Base-by-base conservation (phyloP, 148 eudicot genomes). In the Spergularia bocconei region DNA sequence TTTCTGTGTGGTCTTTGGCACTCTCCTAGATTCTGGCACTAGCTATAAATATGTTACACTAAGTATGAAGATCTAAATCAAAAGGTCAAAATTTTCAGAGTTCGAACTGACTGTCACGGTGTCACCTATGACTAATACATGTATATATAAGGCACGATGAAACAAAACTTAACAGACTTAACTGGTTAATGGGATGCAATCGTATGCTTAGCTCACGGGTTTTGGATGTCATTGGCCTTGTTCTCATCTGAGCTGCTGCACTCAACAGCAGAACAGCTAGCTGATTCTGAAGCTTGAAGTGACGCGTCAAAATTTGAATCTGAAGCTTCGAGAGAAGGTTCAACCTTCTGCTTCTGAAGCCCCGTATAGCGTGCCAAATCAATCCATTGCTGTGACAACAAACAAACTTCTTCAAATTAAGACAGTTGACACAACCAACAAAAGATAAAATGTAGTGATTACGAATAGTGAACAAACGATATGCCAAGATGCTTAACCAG, bases 321-420 rank as follows among this genome's bases (percentile, higher is more conserved):
- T 55, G 87, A 68, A 80, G 78, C 51, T 77, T 76, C 77, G 48
- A 59, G 25, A n/a, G 81, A 58, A 50, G 77, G 73, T 83, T 92
- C 88, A 61, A 69, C 64, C 70, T 83, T 90, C 53, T 81, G 86
- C 69, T 89, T 79, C 80, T 95, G 98, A 70, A 95, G 80, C 67
- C 97, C 97, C n/a, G 93, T 90, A 71, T 79, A 83, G 53, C 92
- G 88, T 64, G 97, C 97, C 75, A 95, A 86, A 88, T 95, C 96
- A 71, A 95, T 77, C 98, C 98, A 95, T 95, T 92, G 98, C 98
- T 95, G 97, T 85, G 84, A 17, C 53, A 78, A 73, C 78, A 41
- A 3, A 74, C 56, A 68, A 53, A 76, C 59, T 67, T 17, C 3
- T 53, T 72, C 55, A 56, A 53, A 20, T 11, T 11, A 36, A 38